A percentile compares a stretch with the other conserved stretches of the same genome.
Evolutionary conservation across 2,329 filamentous ascomycete species (phyloP).

Genomic region (Chaetothyriales sp.): DNA sequence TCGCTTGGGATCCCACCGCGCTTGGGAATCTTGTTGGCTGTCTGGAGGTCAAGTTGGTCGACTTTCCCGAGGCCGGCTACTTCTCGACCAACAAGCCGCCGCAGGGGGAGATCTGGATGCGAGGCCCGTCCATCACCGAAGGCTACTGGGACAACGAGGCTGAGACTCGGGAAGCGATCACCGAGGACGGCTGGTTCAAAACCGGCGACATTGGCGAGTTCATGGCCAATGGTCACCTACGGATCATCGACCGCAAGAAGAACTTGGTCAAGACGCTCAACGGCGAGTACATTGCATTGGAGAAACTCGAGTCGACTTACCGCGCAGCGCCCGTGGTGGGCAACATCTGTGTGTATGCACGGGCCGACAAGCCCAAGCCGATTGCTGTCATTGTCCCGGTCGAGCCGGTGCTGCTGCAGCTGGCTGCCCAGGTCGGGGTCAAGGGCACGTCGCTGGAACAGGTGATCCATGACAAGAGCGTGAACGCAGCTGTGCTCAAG

Average conservation of each 20-base stretch:
- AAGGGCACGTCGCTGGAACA: constrained; percentile 49
- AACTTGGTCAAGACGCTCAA: constrained; percentile 92
- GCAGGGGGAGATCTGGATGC: constrained; percentile 85
- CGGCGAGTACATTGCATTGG: constrained; percentile 91
- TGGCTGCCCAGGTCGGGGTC: constrained; percentile 44
- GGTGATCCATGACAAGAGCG: constrained; percentile 51
- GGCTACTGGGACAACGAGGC: constrained; percentile 76
- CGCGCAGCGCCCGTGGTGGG: constrained; percentile 61
- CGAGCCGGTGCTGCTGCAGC: constrained; percentile 40
- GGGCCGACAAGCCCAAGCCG: constrained; percentile 57
- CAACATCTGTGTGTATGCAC: constrained; percentile 79
- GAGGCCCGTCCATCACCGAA: constrained; percentile 57
- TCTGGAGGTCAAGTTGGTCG: constrained; percentile 81
- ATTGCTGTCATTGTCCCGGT: constrained; percentile 62
- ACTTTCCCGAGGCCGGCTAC: constrained; percentile 81
- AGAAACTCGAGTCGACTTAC: constrained; percentile 89
- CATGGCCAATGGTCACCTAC: constrained; percentile 61
- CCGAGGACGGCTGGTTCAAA: constrained; percentile 87
- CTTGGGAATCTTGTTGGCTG: constrained; percentile 65
- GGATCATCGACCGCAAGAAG: constrained; percentile 92
- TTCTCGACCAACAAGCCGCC: constrained; percentile 56
- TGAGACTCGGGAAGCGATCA: constrained; percentile 65
- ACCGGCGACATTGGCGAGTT: constrained; percentile 93
- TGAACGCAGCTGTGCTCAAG: constrained; percentile 51
- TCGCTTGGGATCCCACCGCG: constrained; percentile 64